Evolutionary conservation across 305 asterid species (phyloP).

Genomic region (Fraxinus greggii): DNA sequence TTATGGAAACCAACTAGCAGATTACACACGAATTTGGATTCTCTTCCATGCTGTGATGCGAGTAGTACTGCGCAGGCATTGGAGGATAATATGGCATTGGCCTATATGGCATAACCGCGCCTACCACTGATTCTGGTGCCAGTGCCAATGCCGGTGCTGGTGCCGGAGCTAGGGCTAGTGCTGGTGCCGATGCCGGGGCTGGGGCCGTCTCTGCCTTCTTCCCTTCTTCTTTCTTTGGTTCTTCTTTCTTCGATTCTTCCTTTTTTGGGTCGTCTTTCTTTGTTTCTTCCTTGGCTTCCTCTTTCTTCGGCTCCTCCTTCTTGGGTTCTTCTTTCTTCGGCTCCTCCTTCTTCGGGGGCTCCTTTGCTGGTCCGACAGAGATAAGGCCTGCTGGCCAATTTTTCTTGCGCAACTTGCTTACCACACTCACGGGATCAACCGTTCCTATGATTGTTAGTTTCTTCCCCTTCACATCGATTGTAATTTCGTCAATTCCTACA

Average conservation of each 20-base stretch:
- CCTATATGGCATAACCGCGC: conserved; percentile 39
- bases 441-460: conserved; percentile 55
- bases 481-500: conserved; percentile 61
- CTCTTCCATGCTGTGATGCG: conserved; percentile 71
- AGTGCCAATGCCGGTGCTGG: conserved; percentile 3
- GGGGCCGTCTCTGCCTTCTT: conserved; percentile 20
- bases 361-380: conserved; percentile 73
- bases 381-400: conserved; percentile 62
- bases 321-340: conserved; percentile 50
- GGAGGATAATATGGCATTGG: conserved; percentile 70
- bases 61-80: conserved; percentile 46
- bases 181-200: neutral
- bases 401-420: conserved; percentile 63
- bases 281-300: conserved; percentile 38
- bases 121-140: conserved; percentile 36
- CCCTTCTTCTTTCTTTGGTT: conserved; percentile 34
- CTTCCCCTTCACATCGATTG: conserved; percentile 57
- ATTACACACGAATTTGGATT: conserved; percentile 76
- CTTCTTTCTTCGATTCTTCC: conserved; percentile 39
- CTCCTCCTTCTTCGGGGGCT: conserved; percentile 80
- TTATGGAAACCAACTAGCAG: conserved; percentile 24
- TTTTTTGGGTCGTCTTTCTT: conserved; percentile 39
- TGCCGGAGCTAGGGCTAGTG: neutral
- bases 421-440: conserved; percentile 67
- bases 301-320: conserved; percentile 41